Conservation (phyloP, 73 alveolate species). For the Loxodes magnus region DNA sequence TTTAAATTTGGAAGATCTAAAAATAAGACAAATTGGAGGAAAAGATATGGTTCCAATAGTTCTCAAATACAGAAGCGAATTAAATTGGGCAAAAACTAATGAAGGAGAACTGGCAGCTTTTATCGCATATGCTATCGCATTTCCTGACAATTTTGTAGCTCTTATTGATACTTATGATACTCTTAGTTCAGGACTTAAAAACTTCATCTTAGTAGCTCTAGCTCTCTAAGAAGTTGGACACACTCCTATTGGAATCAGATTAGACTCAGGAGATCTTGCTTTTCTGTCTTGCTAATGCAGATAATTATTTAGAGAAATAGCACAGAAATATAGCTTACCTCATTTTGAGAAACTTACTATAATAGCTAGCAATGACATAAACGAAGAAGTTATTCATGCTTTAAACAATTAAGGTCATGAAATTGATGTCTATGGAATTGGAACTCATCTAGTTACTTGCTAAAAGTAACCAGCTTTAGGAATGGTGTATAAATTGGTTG, state of each 20-base stretch:
- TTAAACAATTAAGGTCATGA: slow-evolving; percentile 46
- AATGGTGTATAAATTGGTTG: slow-evolving; percentile 78
- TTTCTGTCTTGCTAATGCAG: slow-evolving; percentile 39
- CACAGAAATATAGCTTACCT: slow-evolving; percentile 16
- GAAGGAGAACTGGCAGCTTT: slow-evolving; percentile 33
- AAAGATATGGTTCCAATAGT: slow-evolving; percentile 35
- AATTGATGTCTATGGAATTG: slow-evolving; percentile 81
- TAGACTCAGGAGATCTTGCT: slow-evolving; percentile 83
- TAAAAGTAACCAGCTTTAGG: slow-evolving; percentile 89
- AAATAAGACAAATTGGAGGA: slow-evolving; percentile 36
- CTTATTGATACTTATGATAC: slow-evolving; percentile 66
- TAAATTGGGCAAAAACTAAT: slow-evolving; percentile 1
- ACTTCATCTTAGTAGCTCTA: slow-evolving; percentile 53
- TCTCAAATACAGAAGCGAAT: slow-evolving; percentile 35
- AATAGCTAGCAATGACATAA: slow-evolving; percentile 83
- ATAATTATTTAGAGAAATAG: slow-evolving; percentile 15
- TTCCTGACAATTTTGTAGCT: slow-evolving; percentile 47
- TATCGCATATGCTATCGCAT: slow-evolving; percentile 24
- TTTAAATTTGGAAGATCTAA: slow-evolving; percentile 24
- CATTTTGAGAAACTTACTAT: slow-evolving; percentile 24
- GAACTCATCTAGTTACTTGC: slow-evolving; percentile 85
- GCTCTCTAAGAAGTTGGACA: slow-evolving; percentile 55
- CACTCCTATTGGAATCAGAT: slow-evolving; percentile 58
- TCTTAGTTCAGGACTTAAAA: slow-evolving; percentile 44
- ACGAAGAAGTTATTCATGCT: slow-evolving; percentile 47